These are phyloP conservation scores for Yamadazyma trypodendri DNA, from an alignment of 1,139 yeast species.

Conservation along the genomic window DNA sequence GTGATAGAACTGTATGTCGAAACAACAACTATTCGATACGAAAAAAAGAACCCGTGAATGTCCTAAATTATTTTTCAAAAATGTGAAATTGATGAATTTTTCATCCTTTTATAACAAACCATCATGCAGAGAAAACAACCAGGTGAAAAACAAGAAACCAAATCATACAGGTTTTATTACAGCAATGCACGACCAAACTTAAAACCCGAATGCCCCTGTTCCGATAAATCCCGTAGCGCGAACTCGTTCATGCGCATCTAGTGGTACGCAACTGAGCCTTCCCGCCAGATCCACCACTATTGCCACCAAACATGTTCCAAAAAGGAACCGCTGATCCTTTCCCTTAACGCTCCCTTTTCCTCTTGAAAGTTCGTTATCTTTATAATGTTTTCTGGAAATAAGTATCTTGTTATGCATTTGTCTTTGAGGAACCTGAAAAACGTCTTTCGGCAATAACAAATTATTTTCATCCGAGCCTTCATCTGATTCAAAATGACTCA, in stretches of 20 bases:
- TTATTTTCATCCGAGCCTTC: background rate
- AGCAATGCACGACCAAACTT: conserved; percentile 1
- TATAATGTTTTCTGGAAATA: too few species aligned
- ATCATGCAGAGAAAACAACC: background rate
- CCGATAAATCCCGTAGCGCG: background rate
- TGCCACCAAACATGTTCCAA: too few species aligned
- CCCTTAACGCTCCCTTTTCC: too few species aligned
- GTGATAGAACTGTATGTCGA: background rate
- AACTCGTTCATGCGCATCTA: too few species aligned
- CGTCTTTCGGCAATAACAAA: too few species aligned
- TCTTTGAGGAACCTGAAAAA: background rate
- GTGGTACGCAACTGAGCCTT: too few species aligned
- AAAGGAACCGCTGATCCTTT: too few species aligned
- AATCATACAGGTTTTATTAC: conserved; percentile 2
- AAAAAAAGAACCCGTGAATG: background rate
- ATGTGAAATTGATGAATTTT: conserved; percentile 1
- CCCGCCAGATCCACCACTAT: too few species aligned
- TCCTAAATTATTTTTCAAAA: background rate
- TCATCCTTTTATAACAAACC: conserved; percentile 5
- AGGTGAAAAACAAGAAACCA: conserved; percentile 1
- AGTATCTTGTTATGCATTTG: too few species aligned
- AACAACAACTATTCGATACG: background rate
- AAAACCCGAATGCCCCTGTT: background rate
- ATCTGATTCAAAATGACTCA: conserved; percentile 2
- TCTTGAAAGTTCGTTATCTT: too few species aligned